A percentile compares a stretch with the other conserved stretches of the same genome.
Conservation (phyloP, 1,284 basidiomycete genomes). For the Xerocomus minutiporus region DNA sequence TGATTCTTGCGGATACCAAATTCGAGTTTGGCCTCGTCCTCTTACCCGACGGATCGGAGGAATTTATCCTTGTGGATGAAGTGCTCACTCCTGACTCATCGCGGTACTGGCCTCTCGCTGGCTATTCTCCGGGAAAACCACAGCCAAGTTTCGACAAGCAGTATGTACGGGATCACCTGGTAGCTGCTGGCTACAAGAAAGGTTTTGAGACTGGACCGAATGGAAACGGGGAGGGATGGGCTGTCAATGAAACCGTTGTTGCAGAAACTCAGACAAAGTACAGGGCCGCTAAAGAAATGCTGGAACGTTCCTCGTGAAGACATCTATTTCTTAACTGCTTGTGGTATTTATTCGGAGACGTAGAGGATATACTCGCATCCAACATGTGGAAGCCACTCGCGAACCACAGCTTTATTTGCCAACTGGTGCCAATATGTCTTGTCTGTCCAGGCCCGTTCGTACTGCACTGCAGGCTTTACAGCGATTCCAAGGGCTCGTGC, state of each 20-base stretch:
- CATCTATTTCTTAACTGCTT: neutral
- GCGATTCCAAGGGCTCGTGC: no score
- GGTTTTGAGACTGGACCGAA: conserved; percentile 71
- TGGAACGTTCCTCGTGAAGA: conserved; percentile 37
- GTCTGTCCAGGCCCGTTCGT: no score
- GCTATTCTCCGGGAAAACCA: conserved; percentile 70
- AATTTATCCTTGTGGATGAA: conserved; percentile 91
- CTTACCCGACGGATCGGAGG: conserved; percentile 32
- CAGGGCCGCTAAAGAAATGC: conserved; percentile 67
- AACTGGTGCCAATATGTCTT: no score
- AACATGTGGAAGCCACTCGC: no score
- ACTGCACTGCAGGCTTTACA: no score
- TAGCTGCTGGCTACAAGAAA: conserved; percentile 67
- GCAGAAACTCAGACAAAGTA: conserved; percentile 75
- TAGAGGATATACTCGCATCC: neutral
- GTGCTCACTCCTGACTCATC: conserved; percentile 96
- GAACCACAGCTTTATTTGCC: no score
- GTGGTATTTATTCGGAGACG: neutral
- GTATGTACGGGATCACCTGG: conserved; percentile 89
- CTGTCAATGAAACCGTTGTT: conserved; percentile 74
- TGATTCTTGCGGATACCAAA: conserved; percentile 95
- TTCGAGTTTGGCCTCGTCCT: conserved; percentile 80
- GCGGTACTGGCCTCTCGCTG: conserved; percentile 86
- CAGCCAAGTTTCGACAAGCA: conserved; percentile 98
- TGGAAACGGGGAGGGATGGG: conserved; percentile 69